phyloP scores from a whole-genome alignment of 2,329 filamentous ascomycete genomes.

The Thielaviopsis punctulata region DNA sequence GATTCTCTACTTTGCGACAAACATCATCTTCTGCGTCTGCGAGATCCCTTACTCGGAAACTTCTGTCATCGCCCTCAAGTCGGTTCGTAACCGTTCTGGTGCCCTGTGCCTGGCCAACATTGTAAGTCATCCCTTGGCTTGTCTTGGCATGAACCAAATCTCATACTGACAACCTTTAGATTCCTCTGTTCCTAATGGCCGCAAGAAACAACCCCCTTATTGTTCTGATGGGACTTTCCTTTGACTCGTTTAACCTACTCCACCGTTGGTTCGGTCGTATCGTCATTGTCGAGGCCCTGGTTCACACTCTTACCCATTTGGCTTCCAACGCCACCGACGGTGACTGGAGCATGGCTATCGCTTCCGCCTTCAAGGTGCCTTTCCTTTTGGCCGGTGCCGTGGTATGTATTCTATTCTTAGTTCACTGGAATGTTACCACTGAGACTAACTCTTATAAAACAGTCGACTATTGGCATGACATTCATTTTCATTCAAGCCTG shows the following conservation, averaged over 20 bases:
- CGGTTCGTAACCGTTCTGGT: conserved; percentile 65
- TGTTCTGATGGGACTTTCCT: conserved; percentile 63
- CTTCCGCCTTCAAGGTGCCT: conserved; percentile 3
- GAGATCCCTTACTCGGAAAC: conserved; percentile 41
- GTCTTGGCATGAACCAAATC: not conserved
- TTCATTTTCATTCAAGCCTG: conserved; percentile 50
- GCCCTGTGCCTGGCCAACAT: conserved; percentile 77
- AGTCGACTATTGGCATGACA: conserved; percentile 43
- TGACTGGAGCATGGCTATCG: conserved; percentile 3
- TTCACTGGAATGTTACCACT: conserved; percentile 1
- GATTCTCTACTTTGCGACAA: conserved; percentile 39
- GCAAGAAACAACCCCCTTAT: conserved; percentile 91
- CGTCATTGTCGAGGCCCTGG: conserved; percentile 46
- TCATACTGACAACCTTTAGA: conserved; percentile 2
- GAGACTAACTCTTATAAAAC: not conserved
- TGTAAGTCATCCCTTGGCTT: conserved; percentile 30
- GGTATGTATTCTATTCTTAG: conserved; percentile 2
- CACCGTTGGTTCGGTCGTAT: conserved; percentile 61
- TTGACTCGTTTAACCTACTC: conserved; percentile 82
- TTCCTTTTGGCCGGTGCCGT: conserved; percentile 6
- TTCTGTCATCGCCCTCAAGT: conserved; percentile 30
- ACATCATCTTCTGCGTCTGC: conserved; percentile 49
- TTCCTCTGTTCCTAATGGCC: conserved; percentile 68
- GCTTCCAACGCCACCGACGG: conserved; percentile 4
- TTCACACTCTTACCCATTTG: conserved; percentile 38